phyloP scores from a whole-genome alignment of 257 asterid species.

The Euphrasia confusa region DNA sequence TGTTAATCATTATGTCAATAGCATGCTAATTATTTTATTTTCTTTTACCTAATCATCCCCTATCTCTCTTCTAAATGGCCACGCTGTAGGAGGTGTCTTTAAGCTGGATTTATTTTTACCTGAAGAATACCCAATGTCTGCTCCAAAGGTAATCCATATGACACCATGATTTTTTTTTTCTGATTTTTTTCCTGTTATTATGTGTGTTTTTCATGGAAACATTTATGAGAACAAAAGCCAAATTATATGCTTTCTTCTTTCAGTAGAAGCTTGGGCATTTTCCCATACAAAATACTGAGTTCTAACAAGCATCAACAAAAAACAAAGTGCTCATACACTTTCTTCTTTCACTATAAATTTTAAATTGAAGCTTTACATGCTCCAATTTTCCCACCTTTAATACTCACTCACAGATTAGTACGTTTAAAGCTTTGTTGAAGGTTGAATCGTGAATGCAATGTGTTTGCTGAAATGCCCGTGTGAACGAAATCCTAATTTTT shows the following conservation, averaged over 20 bases:
- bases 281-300: background rate
- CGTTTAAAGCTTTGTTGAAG: no score
- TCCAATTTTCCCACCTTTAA: no score
- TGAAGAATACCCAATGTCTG: conserved; percentile 99
- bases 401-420: no score
- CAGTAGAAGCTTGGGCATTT: background rate
- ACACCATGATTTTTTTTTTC: conserved; percentile 2
- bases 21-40: background rate
- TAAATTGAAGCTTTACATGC: no score
- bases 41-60: background rate
- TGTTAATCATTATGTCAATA: background rate
- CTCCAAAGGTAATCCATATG: conserved; percentile 65
- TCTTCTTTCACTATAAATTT: background rate
- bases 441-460: no score
- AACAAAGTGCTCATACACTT: background rate
- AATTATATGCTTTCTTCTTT: background rate
- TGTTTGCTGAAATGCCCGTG: no score
- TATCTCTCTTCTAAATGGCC: conserved; percentile 9
- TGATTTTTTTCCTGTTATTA: no score
- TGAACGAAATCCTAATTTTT: no score
- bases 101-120: conserved; percentile 95
- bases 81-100: conserved; percentile 82
- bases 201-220: background rate
- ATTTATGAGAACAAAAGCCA: background rate
- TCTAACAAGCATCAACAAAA: no score